Base-by-base conservation (phyloP, 2,329 filamentous ascomycete species). In the Talaromyces sp. region DNA sequence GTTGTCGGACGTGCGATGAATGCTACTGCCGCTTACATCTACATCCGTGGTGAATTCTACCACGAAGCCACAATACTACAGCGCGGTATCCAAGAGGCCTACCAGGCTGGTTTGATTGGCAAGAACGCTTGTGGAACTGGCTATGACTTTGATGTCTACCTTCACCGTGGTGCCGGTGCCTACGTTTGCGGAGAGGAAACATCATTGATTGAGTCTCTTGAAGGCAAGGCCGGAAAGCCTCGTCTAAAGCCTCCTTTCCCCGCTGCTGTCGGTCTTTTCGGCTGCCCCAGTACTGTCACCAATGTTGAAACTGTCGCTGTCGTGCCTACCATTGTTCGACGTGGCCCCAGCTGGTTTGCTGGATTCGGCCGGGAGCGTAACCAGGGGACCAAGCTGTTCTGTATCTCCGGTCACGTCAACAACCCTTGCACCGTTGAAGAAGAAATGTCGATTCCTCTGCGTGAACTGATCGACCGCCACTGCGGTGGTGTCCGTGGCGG, bases 171-270 rank as follows among this genome's bases (percentile, higher is more conserved):
- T 72, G 96, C 91, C 80, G 94, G 94, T 73, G 94, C 94, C 64
- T 99, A 99, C 78, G 91, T 99, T 64, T 99, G 94, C 71, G 94
- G 94, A 69, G 94, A 99, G 79, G 94, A 99, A 80, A 99, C 94
- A 4, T 97, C 93, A 12, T 83, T 99, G 65, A 99, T 99, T 72
- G 94, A 99, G 78, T 97, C 94, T 31, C 84, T 99, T 63, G 94
- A 99, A 82, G 94, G 94, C 75, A 99, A 99, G 83, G 91, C 93
- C 51, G 94, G 94, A 77, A 99, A 99, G 85, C 94, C 94, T 63
- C 91, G 94, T 74, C 85, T 99, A 68, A 99, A 99, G 90, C 94
- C 94, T 26, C 94, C 94, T 56, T 99, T 99, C 85, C 94, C 94
- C 57, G 94, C 94, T 67, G 90, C 94, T 46, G 94, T 99, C 62